Conservation (phyloP, 2,329 filamentous ascomycete genomes). For the Magnaporthiopsis incrustans region DNA sequence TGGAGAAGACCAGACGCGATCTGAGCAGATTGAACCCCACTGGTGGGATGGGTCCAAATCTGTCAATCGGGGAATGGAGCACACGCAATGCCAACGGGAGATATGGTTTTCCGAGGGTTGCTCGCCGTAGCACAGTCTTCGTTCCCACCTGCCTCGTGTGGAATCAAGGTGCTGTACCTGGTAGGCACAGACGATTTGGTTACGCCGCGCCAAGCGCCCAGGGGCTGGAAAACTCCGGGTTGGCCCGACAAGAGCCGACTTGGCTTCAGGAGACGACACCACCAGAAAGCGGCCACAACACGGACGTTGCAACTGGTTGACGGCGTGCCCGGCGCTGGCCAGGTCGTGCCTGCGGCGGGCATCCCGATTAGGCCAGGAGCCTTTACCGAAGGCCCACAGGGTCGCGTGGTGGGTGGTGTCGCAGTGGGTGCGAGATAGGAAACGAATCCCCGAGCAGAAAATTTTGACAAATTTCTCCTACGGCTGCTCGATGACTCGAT, state of each 20-base stretch:
- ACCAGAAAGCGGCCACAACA: not conserved
- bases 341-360: too few relatives aligned
- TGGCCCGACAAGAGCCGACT: not conserved
- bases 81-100: not conserved
- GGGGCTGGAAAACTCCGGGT: not conserved
- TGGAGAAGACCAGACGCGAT: too few relatives aligned
- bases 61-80: not conserved
- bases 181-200: too few relatives aligned
- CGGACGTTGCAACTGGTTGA: not conserved
- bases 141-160: not conserved
- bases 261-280: not conserved
- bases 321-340: too few relatives aligned
- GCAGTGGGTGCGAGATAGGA: not conserved
- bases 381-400: not conserved
- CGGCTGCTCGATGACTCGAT: not conserved
- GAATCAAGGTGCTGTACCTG: not conserved
- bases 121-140: not conserved
- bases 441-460: not conserved
- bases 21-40: not conserved
- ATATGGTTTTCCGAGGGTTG: not conserved
- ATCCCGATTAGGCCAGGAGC: not conserved
- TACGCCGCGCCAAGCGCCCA: not conserved
- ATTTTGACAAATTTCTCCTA: not conserved
- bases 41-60: not conserved
- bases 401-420: not conserved